Percentiles rank a stretch among this genome's conserved stretches.
Evolutionary conservation across 345 rosid species (phyloP).

Genomic region (Angophora floribunda): DNA sequence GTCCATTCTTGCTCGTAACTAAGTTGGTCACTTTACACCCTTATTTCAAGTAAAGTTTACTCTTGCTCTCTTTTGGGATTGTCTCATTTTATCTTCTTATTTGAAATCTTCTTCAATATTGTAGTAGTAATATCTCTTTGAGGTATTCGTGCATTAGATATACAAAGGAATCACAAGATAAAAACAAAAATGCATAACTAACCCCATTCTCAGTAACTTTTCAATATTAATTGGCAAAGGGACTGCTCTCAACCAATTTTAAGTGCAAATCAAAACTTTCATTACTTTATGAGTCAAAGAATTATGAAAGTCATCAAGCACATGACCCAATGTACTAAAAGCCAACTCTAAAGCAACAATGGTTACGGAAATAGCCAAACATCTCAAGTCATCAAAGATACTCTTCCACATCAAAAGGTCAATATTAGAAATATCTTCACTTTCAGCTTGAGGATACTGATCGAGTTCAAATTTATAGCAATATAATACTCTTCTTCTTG

Average conservation of each 20-base stretch:
- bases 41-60: no score
- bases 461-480: neutral
- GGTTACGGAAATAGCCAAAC: neutral
- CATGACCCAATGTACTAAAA: rapidly evolving
- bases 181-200: neutral
- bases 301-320: neutral
- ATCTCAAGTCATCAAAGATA: neutral
- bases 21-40: no score
- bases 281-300: neutral
- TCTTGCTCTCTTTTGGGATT: no score
- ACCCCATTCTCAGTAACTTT: neutral
- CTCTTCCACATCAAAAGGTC: neutral
- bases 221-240: neutral
- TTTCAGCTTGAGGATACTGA: neutral
- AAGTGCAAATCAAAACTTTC: neutral
- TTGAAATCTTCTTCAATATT: no score
- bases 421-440: neutral
- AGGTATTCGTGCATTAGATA: neutral
- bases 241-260: neutral
- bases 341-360: neutral
- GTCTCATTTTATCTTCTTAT: no score
- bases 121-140: no score
- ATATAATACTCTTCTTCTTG: neutral
- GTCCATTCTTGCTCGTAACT: no score
- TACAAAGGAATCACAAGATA: neutral